Evolutionary conservation across 805 yeast species (phyloP).

Genomic region (Nakazawaea wickerhamii): DNA sequence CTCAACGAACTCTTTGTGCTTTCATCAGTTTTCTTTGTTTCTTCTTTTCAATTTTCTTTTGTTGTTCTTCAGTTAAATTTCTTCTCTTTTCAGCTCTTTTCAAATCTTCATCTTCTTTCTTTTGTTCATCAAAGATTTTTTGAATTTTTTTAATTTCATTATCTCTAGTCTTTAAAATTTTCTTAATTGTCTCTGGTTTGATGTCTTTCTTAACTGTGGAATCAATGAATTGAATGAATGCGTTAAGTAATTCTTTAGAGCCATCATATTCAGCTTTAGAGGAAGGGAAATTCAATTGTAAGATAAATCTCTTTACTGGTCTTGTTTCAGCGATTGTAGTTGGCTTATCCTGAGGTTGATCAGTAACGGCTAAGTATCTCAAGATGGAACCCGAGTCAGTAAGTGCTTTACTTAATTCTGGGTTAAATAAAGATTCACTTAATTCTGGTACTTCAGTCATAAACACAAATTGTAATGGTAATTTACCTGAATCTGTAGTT

Average conservation of each 20-base stretch:
- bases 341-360: slow-evolving; percentile 75
- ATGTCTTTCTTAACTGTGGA: slow-evolving; percentile 50
- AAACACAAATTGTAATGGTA: slow-evolving; percentile 74
- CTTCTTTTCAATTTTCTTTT: slow-evolving; percentile 71
- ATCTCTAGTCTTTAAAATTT: slow-evolving; percentile 73
- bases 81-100: slow-evolving; percentile 67
- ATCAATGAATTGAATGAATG: slow-evolving; percentile 57
- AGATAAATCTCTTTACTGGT: slow-evolving; percentile 46
- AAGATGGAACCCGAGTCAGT: slow-evolving; percentile 36
- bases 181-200: slow-evolving; percentile 72
- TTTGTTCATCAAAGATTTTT: slow-evolving; percentile 59
- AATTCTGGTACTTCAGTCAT: slow-evolving; percentile 88
- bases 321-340: slow-evolving; percentile 46
- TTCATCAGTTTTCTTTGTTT: slow-evolving; percentile 69
- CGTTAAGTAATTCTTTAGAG: slow-evolving; percentile 43
- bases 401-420: slow-evolving; percentile 34
- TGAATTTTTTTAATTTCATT: slow-evolving; percentile 63
- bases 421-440: slow-evolving; percentile 57
- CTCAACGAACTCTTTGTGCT: slow-evolving; percentile 43
- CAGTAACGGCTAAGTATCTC: slow-evolving; percentile 75
- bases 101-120: slow-evolving; percentile 63
- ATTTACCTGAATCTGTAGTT: slow-evolving; percentile 62
- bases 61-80: slow-evolving; percentile 59
- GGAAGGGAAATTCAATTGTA: slow-evolving; percentile 50
- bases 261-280: slow-evolving; percentile 44